Conservation (phyloP, 2,329 filamentous ascomycete species). For the Sclerotinia nivalis region DNA sequence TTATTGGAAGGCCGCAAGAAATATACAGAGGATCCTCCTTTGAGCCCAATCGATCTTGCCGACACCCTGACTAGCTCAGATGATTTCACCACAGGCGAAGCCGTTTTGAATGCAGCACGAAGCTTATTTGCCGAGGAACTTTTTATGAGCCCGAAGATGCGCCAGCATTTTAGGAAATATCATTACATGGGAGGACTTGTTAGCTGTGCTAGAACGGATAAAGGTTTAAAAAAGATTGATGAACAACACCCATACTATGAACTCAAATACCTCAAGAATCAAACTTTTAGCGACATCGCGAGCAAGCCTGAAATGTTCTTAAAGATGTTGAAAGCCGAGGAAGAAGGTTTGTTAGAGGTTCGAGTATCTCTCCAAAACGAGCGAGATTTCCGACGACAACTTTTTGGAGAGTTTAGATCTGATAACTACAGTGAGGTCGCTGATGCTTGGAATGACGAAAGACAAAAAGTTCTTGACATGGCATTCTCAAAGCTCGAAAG, state of each 20-base stretch:
- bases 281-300: slow-evolving; percentile 79
- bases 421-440: slow-evolving; percentile 95
- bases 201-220: slow-evolving; percentile 88
- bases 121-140: slow-evolving; percentile 91
- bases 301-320: slow-evolving; percentile 85
- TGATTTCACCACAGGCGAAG: slow-evolving; percentile 73
- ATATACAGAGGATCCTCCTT: slow-evolving; percentile 80
- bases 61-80: slow-evolving; percentile 71
- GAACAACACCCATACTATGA: slow-evolving; percentile 96
- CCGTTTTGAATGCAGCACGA: slow-evolving; percentile 77
- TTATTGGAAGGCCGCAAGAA: slow-evolving; percentile 75
- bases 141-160: slow-evolving; percentile 81
- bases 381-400: slow-evolving; percentile 70
- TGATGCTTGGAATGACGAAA: slow-evolving; percentile 90
- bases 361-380: slow-evolving; percentile 75
- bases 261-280: slow-evolving; percentile 92
- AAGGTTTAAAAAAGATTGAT: slow-evolving; percentile 89
- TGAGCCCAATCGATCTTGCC: slow-evolving; percentile 81
- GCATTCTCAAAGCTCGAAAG: slow-evolving; percentile 80
- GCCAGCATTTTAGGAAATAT: slow-evolving; percentile 78
- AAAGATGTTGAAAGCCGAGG: slow-evolving; percentile 96
- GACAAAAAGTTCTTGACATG: slow-evolving; percentile 78
- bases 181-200: slow-evolving; percentile 84
- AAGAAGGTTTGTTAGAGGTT: slow-evolving; percentile 88
- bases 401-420: slow-evolving; percentile 84